Conservation (phyloP, 73 alveolate species). For the Paramecium biaurelia region DNA sequence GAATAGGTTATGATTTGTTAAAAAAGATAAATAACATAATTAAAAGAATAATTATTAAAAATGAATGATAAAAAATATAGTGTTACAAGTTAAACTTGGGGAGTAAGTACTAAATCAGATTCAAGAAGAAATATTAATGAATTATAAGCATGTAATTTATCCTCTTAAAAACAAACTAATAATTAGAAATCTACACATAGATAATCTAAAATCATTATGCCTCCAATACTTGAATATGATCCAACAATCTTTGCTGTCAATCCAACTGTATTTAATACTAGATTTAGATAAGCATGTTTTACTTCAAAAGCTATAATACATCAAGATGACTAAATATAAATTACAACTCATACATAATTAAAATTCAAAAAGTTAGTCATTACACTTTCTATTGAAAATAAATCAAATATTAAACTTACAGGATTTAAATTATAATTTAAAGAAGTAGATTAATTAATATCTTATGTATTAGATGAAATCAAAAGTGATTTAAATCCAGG, state of each 20-base stretch:
- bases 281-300: conserved; percentile 40
- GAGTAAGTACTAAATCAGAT: background rate
- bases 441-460: background rate
- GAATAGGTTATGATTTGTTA: background rate
- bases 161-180: background rate
- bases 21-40: background rate
- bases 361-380: background rate
- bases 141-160: background rate
- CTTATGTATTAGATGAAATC: background rate
- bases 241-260: background rate
- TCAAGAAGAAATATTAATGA: background rate
- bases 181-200: background rate
- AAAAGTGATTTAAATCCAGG: background rate
- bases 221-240: background rate
- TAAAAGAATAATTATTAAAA: background rate
- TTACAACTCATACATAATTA: background rate
- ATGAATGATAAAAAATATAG: background rate
- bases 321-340: background rate
- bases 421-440: background rate
- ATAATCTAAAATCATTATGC: background rate
- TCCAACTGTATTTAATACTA: background rate
- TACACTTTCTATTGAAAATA: background rate
- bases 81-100: background rate
- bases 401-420: background rate
- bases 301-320: background rate